A percentile compares a stretch with the other conserved stretches of the same genome.
Conservation (phyloP, 768 basidiomycete genomes). For the Amanita pseudoporphyria region DNA sequence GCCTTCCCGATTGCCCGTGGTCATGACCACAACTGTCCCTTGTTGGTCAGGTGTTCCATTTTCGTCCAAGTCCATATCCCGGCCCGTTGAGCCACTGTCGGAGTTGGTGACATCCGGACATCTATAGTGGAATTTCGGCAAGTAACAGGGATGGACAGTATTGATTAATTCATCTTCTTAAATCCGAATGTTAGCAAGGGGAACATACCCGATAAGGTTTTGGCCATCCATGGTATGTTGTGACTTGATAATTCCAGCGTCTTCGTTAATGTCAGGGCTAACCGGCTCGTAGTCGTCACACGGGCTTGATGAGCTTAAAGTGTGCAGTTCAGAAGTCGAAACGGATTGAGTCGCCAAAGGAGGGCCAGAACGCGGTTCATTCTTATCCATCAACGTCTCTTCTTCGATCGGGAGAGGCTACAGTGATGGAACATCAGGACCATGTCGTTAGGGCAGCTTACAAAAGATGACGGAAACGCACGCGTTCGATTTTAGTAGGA, state of each 20-base stretch:
- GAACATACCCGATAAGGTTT: slow-evolving; percentile 35
- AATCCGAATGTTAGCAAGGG: not conserved
- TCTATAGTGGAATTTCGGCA: not conserved
- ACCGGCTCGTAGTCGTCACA: slow-evolving; percentile 7
- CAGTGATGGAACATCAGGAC: slow-evolving; percentile 4
- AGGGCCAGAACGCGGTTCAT: not conserved
- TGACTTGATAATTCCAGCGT: slow-evolving; percentile 24
- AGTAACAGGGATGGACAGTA: not conserved
- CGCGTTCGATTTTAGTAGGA: slow-evolving; percentile 1
- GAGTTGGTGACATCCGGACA: not conserved
- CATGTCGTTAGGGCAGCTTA: slow-evolving; percentile 3
- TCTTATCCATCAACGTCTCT: not conserved
- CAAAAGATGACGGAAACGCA: slow-evolving; percentile 7
- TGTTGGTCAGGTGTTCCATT: not conserved
- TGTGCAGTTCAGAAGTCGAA: not conserved
- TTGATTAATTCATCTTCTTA: not conserved
- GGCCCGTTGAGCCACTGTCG: not conserved
- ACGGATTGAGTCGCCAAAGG: slow-evolving; percentile 5
- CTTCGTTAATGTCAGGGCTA: slow-evolving; percentile 20
- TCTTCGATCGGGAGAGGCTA: not conserved
- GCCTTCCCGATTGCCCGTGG: not conserved
- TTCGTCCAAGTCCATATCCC: not conserved
- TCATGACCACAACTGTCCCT: not conserved
- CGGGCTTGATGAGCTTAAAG: not conserved
- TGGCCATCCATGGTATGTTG: slow-evolving; percentile 39